phyloP scores from a whole-genome alignment of 805 yeast genomes.

The Ogataea siamensis region DNA sequence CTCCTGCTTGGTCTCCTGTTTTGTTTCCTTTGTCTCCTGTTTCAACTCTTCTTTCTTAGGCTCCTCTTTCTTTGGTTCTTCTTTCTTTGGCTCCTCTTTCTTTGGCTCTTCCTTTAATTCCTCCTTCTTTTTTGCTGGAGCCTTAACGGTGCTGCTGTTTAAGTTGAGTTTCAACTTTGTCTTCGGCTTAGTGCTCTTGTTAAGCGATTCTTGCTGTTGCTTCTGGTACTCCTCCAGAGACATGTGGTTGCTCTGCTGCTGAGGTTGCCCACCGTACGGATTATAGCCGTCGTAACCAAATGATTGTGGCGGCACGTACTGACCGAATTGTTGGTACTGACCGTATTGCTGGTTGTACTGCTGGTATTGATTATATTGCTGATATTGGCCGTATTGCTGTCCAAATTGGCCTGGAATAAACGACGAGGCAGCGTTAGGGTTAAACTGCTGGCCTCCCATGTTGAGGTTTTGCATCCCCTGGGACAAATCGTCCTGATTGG shows the following conservation, averaged over 20 bases:
- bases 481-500: conserved; percentile 43
- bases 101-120: conserved; percentile 57
- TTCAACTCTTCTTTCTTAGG: conserved; percentile 22
- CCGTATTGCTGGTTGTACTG: conserved; percentile 18
- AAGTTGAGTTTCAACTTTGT: conserved; percentile 65
- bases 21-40: conserved; percentile 23
- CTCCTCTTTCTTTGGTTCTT: conserved; percentile 60
- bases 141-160: conserved; percentile 51
- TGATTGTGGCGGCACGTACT: conserved; percentile 24
- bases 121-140: conserved; percentile 43
- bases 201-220: conserved; percentile 49
- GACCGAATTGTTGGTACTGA: conserved; percentile 26
- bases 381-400: conserved; percentile 21
- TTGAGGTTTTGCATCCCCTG: conserved; percentile 44
- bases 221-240: conserved; percentile 80
- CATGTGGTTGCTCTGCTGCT: conserved; percentile 46
- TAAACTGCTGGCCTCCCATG: conserved; percentile 39
- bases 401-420: conserved; percentile 46
- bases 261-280: conserved; percentile 23
- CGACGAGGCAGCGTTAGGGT: conserved; percentile 48
- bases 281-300: conserved; percentile 28
- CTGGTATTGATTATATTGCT: conserved; percentile 16
- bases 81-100: conserved; percentile 61
- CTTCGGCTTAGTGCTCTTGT: conserved; percentile 52
- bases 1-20: conserved; percentile 22